Evolutionary conservation across 495 filamentous ascomycete species (phyloP).

Genomic region (Tuber aestivum): DNA sequence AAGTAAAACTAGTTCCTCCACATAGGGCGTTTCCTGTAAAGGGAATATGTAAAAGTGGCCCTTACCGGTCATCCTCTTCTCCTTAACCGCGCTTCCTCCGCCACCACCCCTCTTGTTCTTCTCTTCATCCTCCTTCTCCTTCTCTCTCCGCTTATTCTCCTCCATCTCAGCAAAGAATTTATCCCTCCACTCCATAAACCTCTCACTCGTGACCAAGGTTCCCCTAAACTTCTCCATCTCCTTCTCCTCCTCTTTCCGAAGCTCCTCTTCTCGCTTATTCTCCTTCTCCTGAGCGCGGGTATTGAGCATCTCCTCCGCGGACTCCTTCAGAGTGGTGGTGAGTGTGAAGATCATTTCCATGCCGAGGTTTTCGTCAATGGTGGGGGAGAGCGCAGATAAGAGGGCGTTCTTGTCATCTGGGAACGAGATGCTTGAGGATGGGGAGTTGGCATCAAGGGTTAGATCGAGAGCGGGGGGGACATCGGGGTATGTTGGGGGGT

Average conservation of each 20-base stretch:
- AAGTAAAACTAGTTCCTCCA: not conserved
- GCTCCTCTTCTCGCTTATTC: constrained; percentile 59
- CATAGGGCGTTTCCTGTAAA: not conserved
- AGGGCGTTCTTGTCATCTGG: constrained; percentile 65
- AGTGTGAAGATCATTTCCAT: constrained; percentile 99
- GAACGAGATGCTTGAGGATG: constrained; percentile 48
- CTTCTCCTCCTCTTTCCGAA: constrained; percentile 70
- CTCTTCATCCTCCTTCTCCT: constrained; percentile 36
- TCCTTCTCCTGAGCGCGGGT: constrained; percentile 59
- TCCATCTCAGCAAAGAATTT: constrained; percentile 73
- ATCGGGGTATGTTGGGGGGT: constrained; percentile 83
- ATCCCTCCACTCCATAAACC: constrained; percentile 74
- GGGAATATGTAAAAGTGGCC: not conserved
- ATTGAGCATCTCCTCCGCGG: constrained; percentile 69
- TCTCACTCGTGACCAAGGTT: constrained; percentile 75
- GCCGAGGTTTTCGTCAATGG: constrained; percentile 81
- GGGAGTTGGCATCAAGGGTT: constrained; percentile 48
- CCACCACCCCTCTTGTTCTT: constrained; percentile 28
- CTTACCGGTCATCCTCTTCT: constrained; percentile 44
- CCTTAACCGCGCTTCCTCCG: constrained; percentile 36
- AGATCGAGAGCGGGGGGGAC: constrained; percentile 74
- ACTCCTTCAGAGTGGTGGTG: constrained; percentile 77
- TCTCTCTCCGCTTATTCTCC: constrained; percentile 41
- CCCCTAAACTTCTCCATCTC: constrained; percentile 96
- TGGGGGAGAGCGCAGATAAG: constrained; percentile 59